These are phyloP conservation scores for Boletus rex-veris DNA, from an alignment of 768 basidiomycete genomes.

Conservation along the genomic window DNA sequence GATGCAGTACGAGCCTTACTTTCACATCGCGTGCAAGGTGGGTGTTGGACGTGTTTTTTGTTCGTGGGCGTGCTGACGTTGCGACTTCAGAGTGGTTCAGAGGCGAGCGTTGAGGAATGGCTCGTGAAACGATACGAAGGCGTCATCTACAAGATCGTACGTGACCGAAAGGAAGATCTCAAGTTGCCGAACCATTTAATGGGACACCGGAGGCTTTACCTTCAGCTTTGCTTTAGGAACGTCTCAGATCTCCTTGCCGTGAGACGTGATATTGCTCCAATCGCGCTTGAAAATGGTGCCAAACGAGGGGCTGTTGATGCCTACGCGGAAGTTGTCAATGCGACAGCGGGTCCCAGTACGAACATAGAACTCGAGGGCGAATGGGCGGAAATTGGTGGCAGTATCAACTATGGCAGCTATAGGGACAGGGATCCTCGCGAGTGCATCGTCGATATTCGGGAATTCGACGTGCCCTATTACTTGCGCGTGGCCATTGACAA, in stretches of 20 bases:
- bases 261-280: conserved; percentile 82
- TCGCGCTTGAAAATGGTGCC: conserved; percentile 85
- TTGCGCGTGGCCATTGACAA: conserved; percentile 99
- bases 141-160: conserved; percentile 69
- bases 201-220: conserved; percentile 86
- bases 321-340: conserved; percentile 92
- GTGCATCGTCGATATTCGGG: conserved; percentile 89
- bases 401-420: conserved; percentile 37
- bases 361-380: conserved; percentile 69
- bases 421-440: conserved; percentile 83
- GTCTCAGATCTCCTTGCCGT: conserved; percentile 89
- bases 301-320: conserved; percentile 96
- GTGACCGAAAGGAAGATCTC: conserved; percentile 89
- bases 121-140: conserved; percentile 92
- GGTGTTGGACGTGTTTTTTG: conserved; percentile 13
- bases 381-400: conserved; percentile 47
- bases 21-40: conserved; percentile 90
- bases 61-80: conserved; percentile 1
- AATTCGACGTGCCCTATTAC: conserved; percentile 97
- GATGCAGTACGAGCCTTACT: conserved; percentile 90
- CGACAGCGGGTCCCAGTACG: conserved; percentile 62
- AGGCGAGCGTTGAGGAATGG: conserved; percentile 93
- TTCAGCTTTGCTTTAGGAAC: conserved; percentile 88
- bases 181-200: conserved; percentile 94
- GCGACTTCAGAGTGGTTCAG: conserved; percentile 64